Evolutionary conservation across 495 filamentous ascomycete genomes (phyloP), one percentile per base, ranked within the genome.

Genomic region (Penicillium alfredii): DNA sequence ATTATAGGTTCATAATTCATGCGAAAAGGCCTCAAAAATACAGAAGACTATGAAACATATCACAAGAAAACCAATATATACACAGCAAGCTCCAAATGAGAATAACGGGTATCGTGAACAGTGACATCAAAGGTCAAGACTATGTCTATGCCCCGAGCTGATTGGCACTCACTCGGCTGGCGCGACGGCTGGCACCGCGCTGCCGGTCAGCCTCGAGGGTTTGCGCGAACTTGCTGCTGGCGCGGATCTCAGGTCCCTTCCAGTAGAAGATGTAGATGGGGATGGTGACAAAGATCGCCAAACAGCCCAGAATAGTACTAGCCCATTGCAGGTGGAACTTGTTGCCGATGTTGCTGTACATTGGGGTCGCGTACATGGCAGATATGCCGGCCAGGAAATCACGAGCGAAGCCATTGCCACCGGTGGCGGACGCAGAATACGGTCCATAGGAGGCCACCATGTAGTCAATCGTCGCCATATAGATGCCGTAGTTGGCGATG

Each of bases 401-500:
- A 27, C 68, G 51, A 0, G 66, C 64, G 12, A 70, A 64, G 0
- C 73, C 79, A 42, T 84, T 84, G 1, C 80, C 80, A 12, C 84
- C 84, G 1, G 84, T 88, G 0, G 84, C 84, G 1, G 83, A 87
- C 3, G 84, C 81, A 16, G 81, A 78, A 55, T 86, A 88, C 0
- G 79, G 80, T 0, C 84, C 84, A 53, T 89, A 88, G 1, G 81
- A 74, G 26, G 74, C 78, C n/a, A 88, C 76, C 84, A 87, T 88
- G 62, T 89, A 89, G 45, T 89, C 84, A 39, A 88, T 84, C 0
- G 84, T 86, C 0, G 81, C 82, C 81, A 86, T 85, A 60, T 84
- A 83, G 45, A 84, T 82, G 30, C 71, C 67, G 44, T 82, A 83
- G 48, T 84, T 82, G 15, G 80, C 78, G 36, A 82, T 80, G 6